Evolutionary conservation across 768 basidiomycete species (phyloP), one percentile per base, ranked within the genome.

Genomic region (Hydnum rufescens): DNA sequence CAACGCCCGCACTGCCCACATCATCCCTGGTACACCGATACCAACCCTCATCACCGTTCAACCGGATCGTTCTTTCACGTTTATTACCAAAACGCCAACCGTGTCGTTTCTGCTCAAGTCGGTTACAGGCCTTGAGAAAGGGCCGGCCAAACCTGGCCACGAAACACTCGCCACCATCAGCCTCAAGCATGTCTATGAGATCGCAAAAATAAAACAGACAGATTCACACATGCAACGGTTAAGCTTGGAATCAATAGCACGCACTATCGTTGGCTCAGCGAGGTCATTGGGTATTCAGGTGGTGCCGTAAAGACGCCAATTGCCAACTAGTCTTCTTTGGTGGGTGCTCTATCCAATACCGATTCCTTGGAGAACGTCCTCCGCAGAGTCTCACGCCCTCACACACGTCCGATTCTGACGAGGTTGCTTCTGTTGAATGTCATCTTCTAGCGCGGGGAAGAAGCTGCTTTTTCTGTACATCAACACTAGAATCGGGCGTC

Each of bases 101-200:
- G 79, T 80, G 23, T 70, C 84, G 22, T 87, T 86, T 67, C 81
- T 99, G 57, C 73, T 99, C 61, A 95, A 93, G 69, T 80, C 82
- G 64, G 81, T 83, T 36, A 79, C 88, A 42, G 83, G 82, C 13
- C 77, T 96, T 61, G 84, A 88, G 62, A 90, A 89, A 67, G 93
- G 90, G 16, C 77, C 86, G 46, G 84, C 77, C 42, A 77, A 78
- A 61, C 80, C 86, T 60, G 78, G 87, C 54, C 76, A 82, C 67
- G 80, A 84, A 61, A 69, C 73, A 55, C 71, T 76, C 56, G 87
- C 82, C 49, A 88, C 83, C 44, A 73, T 97, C 64, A 84, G 76
- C 62, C 74, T 97, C 61, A 99, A 99, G 72, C 92, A 96, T 71
- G 75, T 97, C 64, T 96, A 90, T 66, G 95, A 97, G 72, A 95